Conservation (phyloP, 257 asterid genomes). For the Salvia miltiorrhiza region DNA sequence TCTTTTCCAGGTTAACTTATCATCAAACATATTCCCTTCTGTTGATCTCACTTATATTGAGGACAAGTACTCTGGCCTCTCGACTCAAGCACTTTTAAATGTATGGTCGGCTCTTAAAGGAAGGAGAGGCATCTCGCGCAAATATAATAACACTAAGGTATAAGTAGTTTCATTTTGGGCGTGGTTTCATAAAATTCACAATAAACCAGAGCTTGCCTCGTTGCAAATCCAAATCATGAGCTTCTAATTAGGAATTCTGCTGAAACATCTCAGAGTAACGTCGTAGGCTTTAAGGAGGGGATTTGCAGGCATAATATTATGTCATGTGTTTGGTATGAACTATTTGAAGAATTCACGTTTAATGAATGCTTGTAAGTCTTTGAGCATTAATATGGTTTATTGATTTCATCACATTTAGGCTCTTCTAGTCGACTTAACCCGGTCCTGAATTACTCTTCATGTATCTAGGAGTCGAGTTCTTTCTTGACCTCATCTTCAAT, state of each 20-base stretch:
- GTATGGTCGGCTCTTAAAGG: conserved; percentile 73
- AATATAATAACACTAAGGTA: conserved; percentile 52
- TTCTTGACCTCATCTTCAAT: background rate
- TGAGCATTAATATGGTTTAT: background rate
- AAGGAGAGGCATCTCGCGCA: conserved; percentile 38
- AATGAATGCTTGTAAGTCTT: background rate
- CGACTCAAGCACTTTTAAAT: conserved; percentile 78
- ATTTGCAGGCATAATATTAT: background rate
- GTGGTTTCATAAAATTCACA: background rate
- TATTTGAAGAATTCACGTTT: background rate
- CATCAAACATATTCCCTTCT: conserved; percentile 57
- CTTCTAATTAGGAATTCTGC: background rate
- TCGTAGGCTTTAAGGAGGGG: background rate
- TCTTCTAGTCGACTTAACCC: background rate
- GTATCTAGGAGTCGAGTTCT: background rate
- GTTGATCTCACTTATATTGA: conserved; percentile 61
- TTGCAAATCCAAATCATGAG: background rate
- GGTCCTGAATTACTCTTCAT: background rate
- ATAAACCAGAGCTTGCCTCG: background rate
- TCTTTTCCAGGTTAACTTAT: conserved; percentile 43
- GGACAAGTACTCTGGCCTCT: conserved; percentile 76
- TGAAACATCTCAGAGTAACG: background rate
- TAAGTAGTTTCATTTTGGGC: background rate
- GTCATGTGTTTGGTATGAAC: background rate
- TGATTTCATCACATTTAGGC: background rate